A percentile compares a stretch with the other conserved stretches of the same genome.
Conservation (phyloP, 305 asterid species). For the Rubia tinctorum region DNA sequence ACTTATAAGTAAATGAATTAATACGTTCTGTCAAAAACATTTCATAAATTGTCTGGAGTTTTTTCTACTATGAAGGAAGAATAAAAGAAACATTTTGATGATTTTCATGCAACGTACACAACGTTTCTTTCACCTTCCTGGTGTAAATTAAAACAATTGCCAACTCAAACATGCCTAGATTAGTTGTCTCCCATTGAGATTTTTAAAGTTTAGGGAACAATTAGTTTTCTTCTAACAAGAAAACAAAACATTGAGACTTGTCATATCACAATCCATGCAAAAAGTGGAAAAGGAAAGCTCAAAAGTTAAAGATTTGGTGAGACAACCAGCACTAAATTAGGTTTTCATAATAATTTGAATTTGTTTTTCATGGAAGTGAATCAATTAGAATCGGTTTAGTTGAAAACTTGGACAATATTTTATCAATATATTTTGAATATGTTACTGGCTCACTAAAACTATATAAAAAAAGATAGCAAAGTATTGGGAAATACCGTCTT, state of each 20-base stretch:
- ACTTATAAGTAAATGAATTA: not conserved
- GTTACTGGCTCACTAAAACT: constrained; percentile 1
- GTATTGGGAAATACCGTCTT: no score
- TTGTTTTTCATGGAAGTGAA: constrained; percentile 7
- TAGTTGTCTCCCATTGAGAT: not conserved
- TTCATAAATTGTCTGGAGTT: not conserved
- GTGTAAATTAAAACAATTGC: not conserved
- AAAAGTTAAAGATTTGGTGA: not conserved
- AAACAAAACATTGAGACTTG: not conserved
- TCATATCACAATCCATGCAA: not conserved
- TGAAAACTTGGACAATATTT: not conserved
- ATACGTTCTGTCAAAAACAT: no score
- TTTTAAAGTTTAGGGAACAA: not conserved
- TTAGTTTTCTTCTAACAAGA: not conserved
- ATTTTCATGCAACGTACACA: not conserved
- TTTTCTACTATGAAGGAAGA: not conserved
- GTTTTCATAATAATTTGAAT: not conserved
- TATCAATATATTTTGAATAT: not conserved
- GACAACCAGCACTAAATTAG: not conserved
- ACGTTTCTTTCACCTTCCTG: not conserved
- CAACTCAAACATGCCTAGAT: not conserved
- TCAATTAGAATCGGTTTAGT: not conserved
- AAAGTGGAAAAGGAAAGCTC: not conserved
- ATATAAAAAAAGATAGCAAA: not conserved
- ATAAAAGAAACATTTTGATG: no score